Conservation (phyloP, 2,329 filamentous ascomycete genomes). For the Waltergamsia citrina region DNA sequence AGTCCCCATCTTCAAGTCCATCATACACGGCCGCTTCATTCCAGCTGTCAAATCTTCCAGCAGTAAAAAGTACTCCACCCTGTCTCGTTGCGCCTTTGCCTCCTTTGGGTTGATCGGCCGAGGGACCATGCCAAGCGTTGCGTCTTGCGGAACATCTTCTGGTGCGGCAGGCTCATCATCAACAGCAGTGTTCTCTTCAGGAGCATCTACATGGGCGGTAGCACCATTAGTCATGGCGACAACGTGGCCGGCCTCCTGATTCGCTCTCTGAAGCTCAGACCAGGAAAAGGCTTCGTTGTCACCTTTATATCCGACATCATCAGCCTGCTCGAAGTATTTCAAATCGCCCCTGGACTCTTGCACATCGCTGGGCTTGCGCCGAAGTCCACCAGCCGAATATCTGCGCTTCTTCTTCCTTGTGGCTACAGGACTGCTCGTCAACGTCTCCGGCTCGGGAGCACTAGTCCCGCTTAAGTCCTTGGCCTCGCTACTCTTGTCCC, state of each 20-base stretch:
- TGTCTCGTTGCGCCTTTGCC: conserved; percentile 53
- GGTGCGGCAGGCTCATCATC: conserved; percentile 15
- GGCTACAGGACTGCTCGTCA: conserved; percentile 29
- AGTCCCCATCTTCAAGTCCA: conserved; percentile 98
- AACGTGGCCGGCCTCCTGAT: background rate
- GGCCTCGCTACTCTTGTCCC: conserved; percentile 27
- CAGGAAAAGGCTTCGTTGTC: conserved; percentile 27
- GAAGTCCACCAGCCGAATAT: conserved; percentile 79
- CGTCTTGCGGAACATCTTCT: conserved; percentile 25
- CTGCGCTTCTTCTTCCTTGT: conserved; percentile 55
- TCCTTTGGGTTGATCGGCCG: conserved; percentile 69
- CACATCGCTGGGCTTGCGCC: conserved; percentile 64
- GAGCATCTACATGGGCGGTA: conserved; percentile 4
- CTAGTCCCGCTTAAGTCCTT: conserved; percentile 54
- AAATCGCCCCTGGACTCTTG: conserved; percentile 62
- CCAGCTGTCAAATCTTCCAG: conserved; percentile 92
- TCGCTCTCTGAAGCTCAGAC: conserved; percentile 1
- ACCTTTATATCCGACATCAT: conserved; percentile 70
- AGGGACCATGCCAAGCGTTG: conserved; percentile 32
- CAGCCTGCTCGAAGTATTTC: conserved; percentile 86
- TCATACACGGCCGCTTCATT: conserved; percentile 93
- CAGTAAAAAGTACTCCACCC: conserved; percentile 87
- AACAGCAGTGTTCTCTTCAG: background rate
- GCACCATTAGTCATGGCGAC: conserved; percentile 8
- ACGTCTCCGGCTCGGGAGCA: conserved; percentile 51